Evolutionary conservation across 1,284 basidiomycete species (phyloP).

Genomic region (Leccinum variabile): DNA sequence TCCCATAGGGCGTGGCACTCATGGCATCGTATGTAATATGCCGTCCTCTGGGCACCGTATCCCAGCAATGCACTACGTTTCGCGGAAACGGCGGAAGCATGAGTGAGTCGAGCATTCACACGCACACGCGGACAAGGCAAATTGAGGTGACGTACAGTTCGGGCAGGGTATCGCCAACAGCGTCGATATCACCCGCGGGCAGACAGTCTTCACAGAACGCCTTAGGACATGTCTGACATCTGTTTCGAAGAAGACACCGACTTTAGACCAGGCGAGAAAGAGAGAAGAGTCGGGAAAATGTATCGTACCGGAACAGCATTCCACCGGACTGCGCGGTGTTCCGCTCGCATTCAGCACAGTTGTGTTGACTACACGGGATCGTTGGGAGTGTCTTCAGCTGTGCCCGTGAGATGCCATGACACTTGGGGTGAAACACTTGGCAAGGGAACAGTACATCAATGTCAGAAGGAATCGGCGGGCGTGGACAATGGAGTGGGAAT

Average conservation of each 20-base stretch:
- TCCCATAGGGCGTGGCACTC: conserved; percentile 41
- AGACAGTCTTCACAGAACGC: conserved; percentile 65
- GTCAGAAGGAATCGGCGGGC: not conserved
- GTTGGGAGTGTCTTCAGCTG: conserved; percentile 27
- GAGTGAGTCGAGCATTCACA: not conserved
- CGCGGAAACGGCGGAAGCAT: not conserved
- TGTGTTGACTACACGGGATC: conserved; percentile 50
- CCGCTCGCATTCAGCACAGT: conserved; percentile 44
- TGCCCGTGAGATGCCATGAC: conserved; percentile 39
- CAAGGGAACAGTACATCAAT: not conserved
- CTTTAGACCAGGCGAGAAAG: not conserved
- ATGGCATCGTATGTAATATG: conserved; percentile 51
- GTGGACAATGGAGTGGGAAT: conserved; percentile 5
- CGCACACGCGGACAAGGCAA: not conserved
- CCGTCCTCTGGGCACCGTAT: conserved; percentile 36
- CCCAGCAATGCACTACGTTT: conserved; percentile 40
- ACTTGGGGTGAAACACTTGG: conserved; percentile 53
- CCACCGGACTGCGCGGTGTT: conserved; percentile 47
- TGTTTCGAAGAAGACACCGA: conserved; percentile 23
- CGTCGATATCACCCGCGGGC: conserved; percentile 46
- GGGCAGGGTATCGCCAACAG: conserved; percentile 53
- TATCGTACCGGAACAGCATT: conserved; percentile 48
- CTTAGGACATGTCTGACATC: conserved; percentile 58
- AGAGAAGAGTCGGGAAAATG: not conserved
- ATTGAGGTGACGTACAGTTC: conserved; percentile 47